Evolutionary conservation across 306 rosid genomes (phyloP).

Genomic region (Quercus rubra): DNA sequence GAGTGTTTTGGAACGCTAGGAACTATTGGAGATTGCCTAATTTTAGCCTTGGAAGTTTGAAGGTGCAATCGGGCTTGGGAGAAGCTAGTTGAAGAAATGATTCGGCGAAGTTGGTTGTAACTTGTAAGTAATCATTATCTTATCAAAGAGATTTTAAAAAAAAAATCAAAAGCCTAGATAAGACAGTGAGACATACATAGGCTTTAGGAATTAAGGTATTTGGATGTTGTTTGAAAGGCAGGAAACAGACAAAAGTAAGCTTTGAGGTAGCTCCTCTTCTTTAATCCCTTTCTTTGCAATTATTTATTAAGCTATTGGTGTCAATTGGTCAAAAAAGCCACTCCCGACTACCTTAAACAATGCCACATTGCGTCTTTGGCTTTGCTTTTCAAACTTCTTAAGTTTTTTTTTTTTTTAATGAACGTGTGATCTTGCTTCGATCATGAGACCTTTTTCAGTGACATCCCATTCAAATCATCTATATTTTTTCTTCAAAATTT

Average conservation of each 20-base stretch:
- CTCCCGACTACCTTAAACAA: neutral
- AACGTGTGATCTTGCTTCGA: neutral
- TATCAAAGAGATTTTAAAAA: conserved; percentile 16
- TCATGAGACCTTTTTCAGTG: neutral
- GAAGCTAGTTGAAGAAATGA: too few relatives aligned
- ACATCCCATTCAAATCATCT: neutral
- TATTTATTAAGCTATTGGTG: neutral
- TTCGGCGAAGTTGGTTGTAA: too few relatives aligned
- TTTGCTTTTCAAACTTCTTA: neutral
- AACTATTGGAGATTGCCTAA: too few relatives aligned
- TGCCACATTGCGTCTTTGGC: neutral
- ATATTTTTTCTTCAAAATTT: neutral
- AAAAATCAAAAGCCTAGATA: neutral
- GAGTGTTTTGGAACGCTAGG: too few relatives aligned
- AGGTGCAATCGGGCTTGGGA: too few relatives aligned
- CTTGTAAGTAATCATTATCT: neutral
- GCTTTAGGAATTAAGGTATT: neutral
- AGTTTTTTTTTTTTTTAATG: too few relatives aligned
- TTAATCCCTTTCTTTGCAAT: neutral
- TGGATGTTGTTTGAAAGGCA: neutral
- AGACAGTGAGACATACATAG: neutral
- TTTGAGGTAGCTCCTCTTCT: neutral
- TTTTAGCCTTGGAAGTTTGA: too few relatives aligned
- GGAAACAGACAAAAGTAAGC: neutral
- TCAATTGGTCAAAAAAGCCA: neutral